phyloP scores from a whole-genome alignment of 805 yeast species.

The Wickerhamiella allomyrinae region DNA sequence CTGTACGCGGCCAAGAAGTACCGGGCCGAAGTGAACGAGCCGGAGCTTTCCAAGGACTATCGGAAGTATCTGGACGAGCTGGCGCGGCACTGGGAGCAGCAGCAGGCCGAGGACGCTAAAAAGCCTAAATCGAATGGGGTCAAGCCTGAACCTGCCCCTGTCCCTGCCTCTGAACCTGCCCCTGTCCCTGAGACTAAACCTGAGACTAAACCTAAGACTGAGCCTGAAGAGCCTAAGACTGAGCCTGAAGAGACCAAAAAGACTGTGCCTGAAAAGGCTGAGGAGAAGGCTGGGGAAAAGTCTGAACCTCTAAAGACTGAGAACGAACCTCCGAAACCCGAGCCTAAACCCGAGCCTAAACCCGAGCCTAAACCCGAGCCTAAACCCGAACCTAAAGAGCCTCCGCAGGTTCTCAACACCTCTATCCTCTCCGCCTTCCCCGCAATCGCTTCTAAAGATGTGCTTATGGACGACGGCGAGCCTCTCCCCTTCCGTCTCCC shows the following conservation, averaged over 20 bases:
- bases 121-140: not conserved
- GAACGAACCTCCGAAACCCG: not conserved
- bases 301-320: no score
- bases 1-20: constrained; percentile 59
- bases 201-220: not conserved
- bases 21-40: constrained; percentile 72
- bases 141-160: not conserved
- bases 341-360: not conserved
- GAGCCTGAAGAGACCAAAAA: not conserved
- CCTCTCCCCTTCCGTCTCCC: constrained; percentile 49
- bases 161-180: not conserved
- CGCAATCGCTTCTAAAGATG: constrained; percentile 13
- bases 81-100: constrained; percentile 20
- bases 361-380: not conserved
- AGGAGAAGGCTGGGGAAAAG: not conserved
- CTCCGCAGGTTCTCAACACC: not conserved
- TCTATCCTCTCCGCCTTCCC: constrained; percentile 6
- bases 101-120: constrained; percentile 10
- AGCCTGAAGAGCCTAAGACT: not conserved
- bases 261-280: not conserved
- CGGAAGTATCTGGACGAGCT: constrained; percentile 31
- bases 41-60: constrained; percentile 42
- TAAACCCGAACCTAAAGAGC: not conserved
- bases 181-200: not conserved
- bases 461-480: constrained; percentile 24